Evolutionary conservation across 305 asterid genomes (phyloP).

Genomic region (Solanum hybrid): DNA sequence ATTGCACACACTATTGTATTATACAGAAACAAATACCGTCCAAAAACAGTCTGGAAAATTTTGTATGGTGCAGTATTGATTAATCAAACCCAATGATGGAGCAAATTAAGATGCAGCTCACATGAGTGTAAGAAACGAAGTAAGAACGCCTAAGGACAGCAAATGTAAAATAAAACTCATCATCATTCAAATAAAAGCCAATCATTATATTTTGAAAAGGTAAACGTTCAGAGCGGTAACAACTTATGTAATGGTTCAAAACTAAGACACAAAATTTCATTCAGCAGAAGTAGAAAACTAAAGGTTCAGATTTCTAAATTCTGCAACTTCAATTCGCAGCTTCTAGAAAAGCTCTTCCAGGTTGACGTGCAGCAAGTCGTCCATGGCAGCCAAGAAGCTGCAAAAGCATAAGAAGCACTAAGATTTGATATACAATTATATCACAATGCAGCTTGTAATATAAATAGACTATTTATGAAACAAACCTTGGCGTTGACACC

Average conservation of each 20-base stretch:
- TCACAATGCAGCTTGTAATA: not conserved
- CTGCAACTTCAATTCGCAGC: not conserved
- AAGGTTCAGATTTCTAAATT: not conserved
- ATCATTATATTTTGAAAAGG: not conserved
- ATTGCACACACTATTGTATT: no score
- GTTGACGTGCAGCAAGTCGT: slow-evolving; percentile 25
- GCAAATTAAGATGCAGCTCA: no score
- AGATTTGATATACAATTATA: not conserved
- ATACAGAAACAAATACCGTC: no score
- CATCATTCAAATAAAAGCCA: not conserved
- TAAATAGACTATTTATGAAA: not conserved
- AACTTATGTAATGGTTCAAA: not conserved
- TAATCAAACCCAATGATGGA: no score
- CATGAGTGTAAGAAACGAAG: no score
- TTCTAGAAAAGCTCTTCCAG: slow-evolving; percentile 28
- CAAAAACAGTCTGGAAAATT: not conserved
- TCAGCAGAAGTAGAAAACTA: not conserved
- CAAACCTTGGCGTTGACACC: slow-evolving; percentile 12
- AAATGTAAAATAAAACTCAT: not conserved
- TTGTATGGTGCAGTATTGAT: no score
- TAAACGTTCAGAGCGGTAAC: not conserved
- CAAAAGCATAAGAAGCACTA: not conserved
- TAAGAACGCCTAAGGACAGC: not conserved
- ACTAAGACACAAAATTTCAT: not conserved
- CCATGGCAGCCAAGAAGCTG: slow-evolving; percentile 38